phyloP scores from a whole-genome alignment of 371 early-diverging fungal species.

The Apophysomyces trapeziformis region DNA sequence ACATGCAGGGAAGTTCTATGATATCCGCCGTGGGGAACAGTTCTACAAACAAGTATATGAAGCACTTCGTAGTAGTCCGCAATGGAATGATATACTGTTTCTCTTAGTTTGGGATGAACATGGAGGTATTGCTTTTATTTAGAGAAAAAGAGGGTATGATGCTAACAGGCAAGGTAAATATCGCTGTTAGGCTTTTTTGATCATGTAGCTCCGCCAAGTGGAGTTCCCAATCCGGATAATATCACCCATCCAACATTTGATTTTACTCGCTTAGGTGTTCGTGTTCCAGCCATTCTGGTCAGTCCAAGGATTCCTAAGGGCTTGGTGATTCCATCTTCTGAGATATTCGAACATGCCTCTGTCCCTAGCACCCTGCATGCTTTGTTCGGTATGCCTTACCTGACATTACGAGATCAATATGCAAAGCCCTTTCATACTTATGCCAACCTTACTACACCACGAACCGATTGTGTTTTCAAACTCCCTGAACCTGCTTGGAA shows the following conservation, averaged over 20 bases:
- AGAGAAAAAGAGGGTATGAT: not conserved
- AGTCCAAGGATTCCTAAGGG: conserved; percentile 41
- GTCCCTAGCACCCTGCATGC: conserved; percentile 43
- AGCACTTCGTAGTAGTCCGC: conserved; percentile 24
- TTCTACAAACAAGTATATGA: conserved; percentile 34
- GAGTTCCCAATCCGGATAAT: conserved; percentile 34
- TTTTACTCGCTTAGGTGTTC: conserved; percentile 39
- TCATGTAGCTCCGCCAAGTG: conserved; percentile 23
- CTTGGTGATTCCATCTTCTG: conserved; percentile 14
- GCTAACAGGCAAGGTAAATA: not conserved
- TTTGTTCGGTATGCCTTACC: conserved; percentile 27
- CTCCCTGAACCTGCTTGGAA: conserved; percentile 22
- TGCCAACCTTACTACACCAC: conserved; percentile 21
- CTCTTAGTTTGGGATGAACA: conserved; percentile 24
- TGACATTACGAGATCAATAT: conserved; percentile 40
- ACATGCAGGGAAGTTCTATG: conserved; percentile 20
- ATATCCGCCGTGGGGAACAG: conserved; percentile 27
- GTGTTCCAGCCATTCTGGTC: conserved; percentile 50
- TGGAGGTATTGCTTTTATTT: conserved; percentile 12
- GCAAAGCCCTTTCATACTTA: conserved; percentile 20
- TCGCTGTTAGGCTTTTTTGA: conserved; percentile 18
- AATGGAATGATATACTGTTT: conserved; percentile 30
- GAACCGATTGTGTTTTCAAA: conserved; percentile 19
- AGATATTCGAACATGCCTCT: conserved; percentile 43
- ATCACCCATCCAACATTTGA: conserved; percentile 27